Evolutionary conservation across 106 monocot species (phyloP).

Genomic region (Acorus calamus): DNA sequence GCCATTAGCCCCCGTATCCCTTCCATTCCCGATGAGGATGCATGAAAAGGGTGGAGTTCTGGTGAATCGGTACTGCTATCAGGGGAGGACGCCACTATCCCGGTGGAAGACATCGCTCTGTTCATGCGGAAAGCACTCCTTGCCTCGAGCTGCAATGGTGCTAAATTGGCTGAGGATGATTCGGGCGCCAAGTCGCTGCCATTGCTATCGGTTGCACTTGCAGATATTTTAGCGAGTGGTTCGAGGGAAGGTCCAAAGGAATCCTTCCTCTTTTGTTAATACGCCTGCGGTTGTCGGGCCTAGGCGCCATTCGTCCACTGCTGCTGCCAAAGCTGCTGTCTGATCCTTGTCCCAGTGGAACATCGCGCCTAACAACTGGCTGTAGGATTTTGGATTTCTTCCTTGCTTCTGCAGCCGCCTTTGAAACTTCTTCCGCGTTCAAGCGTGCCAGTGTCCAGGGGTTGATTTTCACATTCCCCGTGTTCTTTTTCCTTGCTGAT

Average conservation of each 20-base stretch:
- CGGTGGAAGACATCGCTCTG: constrained; percentile 20
- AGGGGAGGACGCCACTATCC: constrained; percentile 29
- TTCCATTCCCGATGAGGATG: constrained; percentile 40
- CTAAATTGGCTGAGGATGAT: constrained; percentile 21
- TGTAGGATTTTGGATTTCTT: constrained; percentile 59
- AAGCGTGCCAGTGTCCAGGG: constrained; percentile 77
- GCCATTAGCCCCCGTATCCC: constrained; percentile 9
- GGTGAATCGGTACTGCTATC: constrained; percentile 59
- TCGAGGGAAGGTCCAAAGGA: constrained; percentile 13
- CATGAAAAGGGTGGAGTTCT: constrained; percentile 46
- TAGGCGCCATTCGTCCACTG: constrained; percentile 17
- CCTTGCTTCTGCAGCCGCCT: constrained; percentile 55
- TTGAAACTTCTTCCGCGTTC: constrained; percentile 72
- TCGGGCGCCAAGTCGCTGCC: constrained; percentile 14
- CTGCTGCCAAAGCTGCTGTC: constrained; percentile 19
- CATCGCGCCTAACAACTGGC: constrained; percentile 29
- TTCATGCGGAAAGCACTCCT: constrained; percentile 40
- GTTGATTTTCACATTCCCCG: constrained; percentile 42
- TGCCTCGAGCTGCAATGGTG: constrained; percentile 62
- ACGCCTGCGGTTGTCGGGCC: constrained; percentile 18
- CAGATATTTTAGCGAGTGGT: constrained; percentile 24
- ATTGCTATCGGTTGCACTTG: constrained; percentile 9
- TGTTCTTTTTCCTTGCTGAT: constrained; percentile 24
- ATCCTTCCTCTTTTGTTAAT: constrained; percentile 25
- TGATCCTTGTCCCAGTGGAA: constrained; percentile 9